Percentiles rank a stretch among this genome's conserved stretches.
Conservation (phyloP, 805 yeast species). For the Metschnikowia proteae region DNA sequence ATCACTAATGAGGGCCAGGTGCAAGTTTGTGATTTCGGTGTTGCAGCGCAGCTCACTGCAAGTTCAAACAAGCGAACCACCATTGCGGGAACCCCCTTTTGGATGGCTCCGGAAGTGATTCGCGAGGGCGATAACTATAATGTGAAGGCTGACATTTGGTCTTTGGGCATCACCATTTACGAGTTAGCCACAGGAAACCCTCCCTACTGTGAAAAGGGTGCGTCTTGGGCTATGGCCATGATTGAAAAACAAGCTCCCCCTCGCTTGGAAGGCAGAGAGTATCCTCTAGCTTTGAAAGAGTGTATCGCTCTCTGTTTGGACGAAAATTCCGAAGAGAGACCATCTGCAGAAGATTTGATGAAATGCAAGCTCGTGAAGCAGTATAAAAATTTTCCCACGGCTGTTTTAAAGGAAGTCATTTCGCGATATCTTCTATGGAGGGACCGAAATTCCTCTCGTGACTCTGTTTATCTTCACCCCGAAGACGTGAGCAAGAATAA, state of each 20-base stretch:
- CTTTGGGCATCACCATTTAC: slow-evolving; percentile 87
- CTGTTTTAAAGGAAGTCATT: slow-evolving; percentile 67
- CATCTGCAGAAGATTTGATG: slow-evolving; percentile 77
- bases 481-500: slow-evolving; percentile 17
- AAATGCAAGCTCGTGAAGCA: slow-evolving; percentile 69
- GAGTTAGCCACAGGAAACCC: slow-evolving; percentile 98
- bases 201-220: slow-evolving; percentile 94
- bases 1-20: slow-evolving; percentile 87
- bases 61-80: slow-evolving; percentile 79
- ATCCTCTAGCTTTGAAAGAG: slow-evolving; percentile 73
- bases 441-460: slow-evolving; percentile 56
- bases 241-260: slow-evolving; percentile 94
- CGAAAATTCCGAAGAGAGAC: slow-evolving; percentile 87
- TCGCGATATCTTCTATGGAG: slow-evolving; percentile 73
- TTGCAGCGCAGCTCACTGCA: slow-evolving; percentile 87
- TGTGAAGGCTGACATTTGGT: slow-evolving; percentile 95
- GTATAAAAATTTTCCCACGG: slow-evolving; percentile 58
- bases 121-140: slow-evolving; percentile 87
- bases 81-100: slow-evolving; percentile 93
- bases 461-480: slow-evolving; percentile 40
- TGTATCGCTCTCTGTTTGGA: slow-evolving; percentile 88
- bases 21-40: slow-evolving; percentile 95
- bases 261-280: slow-evolving; percentile 84
- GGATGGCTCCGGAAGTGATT: slow-evolving; percentile 99
- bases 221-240: slow-evolving; percentile 89